A percentile compares a stretch with the other conserved stretches of the same genome.
Conservation (phyloP, 1,139 yeast species). For the Candida tunisiensis region DNA sequence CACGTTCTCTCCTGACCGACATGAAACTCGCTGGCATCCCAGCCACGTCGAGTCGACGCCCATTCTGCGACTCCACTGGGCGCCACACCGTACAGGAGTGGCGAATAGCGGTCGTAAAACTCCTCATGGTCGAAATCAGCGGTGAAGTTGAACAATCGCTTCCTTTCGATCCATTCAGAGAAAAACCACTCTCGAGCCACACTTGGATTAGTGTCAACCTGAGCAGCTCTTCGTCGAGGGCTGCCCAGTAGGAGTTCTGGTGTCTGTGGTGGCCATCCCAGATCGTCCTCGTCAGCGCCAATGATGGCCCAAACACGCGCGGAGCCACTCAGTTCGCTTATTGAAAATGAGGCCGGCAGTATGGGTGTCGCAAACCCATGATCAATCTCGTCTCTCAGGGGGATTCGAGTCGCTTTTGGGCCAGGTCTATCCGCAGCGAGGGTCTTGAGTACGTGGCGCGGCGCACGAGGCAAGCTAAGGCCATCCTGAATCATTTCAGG, state of each 20-base stretch:
- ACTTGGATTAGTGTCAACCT: conserved; percentile 17
- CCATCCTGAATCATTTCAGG: conserved; percentile 23
- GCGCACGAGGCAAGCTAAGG: conserved; percentile 15
- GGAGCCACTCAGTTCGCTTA: conserved; percentile 6
- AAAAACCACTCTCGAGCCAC: conserved; percentile 17
- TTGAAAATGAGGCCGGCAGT: conserved; percentile 6
- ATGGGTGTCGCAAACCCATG: conserved; percentile 1
- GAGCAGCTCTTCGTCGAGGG: conserved; percentile 21
- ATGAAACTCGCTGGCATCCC: conserved; percentile 18
- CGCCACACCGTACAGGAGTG: conserved; percentile 19
- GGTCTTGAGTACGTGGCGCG: conserved; percentile 1
- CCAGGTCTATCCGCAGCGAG: too few species aligned
- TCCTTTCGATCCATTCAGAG: conserved; percentile 21
- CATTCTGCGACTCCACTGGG: conserved; percentile 18
- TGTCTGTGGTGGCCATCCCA: conserved; percentile 8
- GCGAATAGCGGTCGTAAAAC: conserved; percentile 18
- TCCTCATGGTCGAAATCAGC: conserved; percentile 24
- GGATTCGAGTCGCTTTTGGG: too few species aligned
- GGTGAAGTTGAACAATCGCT: conserved; percentile 19
- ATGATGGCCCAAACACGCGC: conserved; percentile 21
- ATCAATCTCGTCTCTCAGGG: conserved; percentile 9
- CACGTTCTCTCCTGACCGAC: conserved; percentile 21
- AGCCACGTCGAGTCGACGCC: conserved; percentile 19
- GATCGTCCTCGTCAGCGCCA: conserved; percentile 13
- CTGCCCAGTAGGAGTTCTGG: conserved; percentile 18